Conservation (phyloP, 78 protist species). For the Speleostelium caveatum region DNA sequence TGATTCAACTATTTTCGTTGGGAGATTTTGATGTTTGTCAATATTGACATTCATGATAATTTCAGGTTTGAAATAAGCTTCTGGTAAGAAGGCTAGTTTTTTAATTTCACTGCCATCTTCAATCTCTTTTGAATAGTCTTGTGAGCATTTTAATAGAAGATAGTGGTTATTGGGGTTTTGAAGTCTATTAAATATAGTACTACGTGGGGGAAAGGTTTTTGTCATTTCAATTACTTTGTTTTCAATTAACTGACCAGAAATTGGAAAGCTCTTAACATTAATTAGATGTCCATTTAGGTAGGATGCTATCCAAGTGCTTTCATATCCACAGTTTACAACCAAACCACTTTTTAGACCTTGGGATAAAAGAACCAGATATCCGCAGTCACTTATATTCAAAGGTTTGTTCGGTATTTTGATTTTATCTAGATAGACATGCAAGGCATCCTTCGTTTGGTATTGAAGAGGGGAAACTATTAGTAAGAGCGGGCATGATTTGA, state of each 20-base stretch:
- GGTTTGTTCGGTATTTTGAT: not conserved
- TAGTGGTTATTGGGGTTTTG: not conserved
- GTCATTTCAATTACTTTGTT: too few species aligned
- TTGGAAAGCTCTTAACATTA: too few species aligned
- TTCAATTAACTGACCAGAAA: not conserved
- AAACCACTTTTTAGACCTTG: conserved; percentile 43
- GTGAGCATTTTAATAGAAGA: not conserved
- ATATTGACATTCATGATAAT: too few species aligned
- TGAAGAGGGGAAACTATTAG: not conserved
- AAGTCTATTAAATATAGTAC: too few species aligned
- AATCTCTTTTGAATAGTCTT: not conserved
- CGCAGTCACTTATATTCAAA: not conserved
- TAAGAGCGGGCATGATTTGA: too few species aligned
- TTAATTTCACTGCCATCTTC: not conserved
- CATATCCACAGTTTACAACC: conserved; percentile 11
- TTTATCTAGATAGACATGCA: not conserved
- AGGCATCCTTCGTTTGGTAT: not conserved
- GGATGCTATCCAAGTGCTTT: not conserved
- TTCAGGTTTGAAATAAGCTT: conserved; percentile 7
- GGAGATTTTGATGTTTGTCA: too few species aligned
- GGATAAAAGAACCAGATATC: conserved; percentile 1
- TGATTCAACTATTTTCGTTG: too few species aligned
- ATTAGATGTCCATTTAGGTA: too few species aligned
- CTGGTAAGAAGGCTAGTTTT: not conserved
- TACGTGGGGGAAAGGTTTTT: too few species aligned